Evolutionary conservation across 1,284 basidiomycete species (phyloP).

Genomic region (Ustilago bromivora): DNA sequence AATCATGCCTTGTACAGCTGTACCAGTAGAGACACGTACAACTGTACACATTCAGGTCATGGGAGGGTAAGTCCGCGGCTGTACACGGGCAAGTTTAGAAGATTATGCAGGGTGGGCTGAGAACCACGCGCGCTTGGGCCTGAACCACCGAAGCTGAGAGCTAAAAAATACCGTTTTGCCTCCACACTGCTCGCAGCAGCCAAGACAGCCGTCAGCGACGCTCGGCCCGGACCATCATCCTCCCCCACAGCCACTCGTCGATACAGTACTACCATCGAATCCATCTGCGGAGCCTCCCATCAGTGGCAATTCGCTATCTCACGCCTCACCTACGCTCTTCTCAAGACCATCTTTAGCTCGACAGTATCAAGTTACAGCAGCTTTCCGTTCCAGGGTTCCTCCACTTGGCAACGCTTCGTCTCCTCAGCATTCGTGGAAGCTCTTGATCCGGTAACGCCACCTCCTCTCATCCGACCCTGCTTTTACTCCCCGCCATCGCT

Average conservation of each 20-base stretch:
- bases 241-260: neutral
- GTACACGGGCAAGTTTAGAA: neutral
- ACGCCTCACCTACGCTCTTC: neutral
- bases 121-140: conserved; percentile 8
- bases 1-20: neutral
- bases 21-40: no score
- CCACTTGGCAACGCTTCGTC: neutral
- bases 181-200: neutral
- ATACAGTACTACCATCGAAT: neutral
- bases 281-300: neutral
- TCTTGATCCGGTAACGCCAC: neutral
- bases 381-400: neutral
- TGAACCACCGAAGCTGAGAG: neutral
- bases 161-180: neutral
- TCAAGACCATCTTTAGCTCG: neutral
- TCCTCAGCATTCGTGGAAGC: neutral
- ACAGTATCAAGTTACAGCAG: neutral
- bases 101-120: conserved; percentile 9
- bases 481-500: neutral
- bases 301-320: neutral
- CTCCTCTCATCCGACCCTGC: neutral
- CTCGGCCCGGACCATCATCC: conserved; percentile 8
- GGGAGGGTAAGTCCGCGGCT: conserved; percentile 1
- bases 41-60: neutral
- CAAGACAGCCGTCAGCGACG: neutral